phyloP scores from a whole-genome alignment of 139 green algal species.

The Closterium sp. region DNA sequence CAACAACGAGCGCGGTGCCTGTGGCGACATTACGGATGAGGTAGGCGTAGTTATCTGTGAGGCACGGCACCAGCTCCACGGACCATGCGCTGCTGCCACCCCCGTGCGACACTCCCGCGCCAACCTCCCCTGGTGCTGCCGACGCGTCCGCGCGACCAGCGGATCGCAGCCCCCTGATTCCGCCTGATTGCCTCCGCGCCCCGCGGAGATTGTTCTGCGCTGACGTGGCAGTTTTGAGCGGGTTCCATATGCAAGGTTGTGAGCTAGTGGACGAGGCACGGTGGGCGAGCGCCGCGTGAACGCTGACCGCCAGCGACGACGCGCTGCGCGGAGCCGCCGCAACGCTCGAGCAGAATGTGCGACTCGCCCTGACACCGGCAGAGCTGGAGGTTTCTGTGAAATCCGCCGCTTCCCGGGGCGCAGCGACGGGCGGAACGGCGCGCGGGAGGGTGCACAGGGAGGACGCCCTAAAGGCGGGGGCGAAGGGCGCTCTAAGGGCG shows the following conservation, averaged over 20 bases:
- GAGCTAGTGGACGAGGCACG: background rate
- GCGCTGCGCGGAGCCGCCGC: no score
- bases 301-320: no score
- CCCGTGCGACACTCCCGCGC: no score
- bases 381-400: no score
- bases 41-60: conserved; percentile 63
- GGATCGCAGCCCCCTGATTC: background rate
- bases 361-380: no score
- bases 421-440: background rate
- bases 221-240: background rate
- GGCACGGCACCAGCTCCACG: conserved; percentile 48
- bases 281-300: background rate
- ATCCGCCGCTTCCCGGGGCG: no score
- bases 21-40: conserved; percentile 47
- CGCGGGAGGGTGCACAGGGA: background rate
- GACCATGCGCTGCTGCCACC: background rate
- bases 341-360: no score
- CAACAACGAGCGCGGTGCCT: conserved; percentile 48
- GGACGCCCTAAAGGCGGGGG: background rate
- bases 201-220: background rate
- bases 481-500: background rate
- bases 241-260: background rate
- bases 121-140: background rate
- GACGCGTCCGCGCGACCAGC: background rate
- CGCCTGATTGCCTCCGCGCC: no score